Conservation (phyloP, 768 basidiomycete genomes). For the Coprinopsis sp. region DNA sequence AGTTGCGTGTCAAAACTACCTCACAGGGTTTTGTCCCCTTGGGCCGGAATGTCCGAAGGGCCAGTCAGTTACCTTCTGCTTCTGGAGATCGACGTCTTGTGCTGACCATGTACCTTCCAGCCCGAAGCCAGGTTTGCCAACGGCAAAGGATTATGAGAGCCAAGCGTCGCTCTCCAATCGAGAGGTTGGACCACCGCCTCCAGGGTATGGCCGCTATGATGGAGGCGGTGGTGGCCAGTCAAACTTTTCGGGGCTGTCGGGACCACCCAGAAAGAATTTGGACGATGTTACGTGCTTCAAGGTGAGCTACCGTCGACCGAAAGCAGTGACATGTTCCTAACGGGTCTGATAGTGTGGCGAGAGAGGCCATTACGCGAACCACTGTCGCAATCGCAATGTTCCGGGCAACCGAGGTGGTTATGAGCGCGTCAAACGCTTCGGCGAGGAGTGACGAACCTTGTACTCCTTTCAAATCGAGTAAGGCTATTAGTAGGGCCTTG, state of each 20-base stretch:
- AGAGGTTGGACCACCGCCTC: constrained; percentile 86
- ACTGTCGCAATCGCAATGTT: constrained; percentile 85
- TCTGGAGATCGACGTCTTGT: too few relatives aligned
- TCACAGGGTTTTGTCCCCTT: constrained; percentile 89
- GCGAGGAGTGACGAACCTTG: constrained; percentile 21
- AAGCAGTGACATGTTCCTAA: constrained; percentile 6
- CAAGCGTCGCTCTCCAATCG: constrained; percentile 71
- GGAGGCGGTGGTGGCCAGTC: constrained; percentile 49
- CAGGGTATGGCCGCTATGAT: constrained; percentile 82
- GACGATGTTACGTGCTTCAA: constrained; percentile 88
- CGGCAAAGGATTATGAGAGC: constrained; percentile 69
- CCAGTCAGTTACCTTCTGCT: constrained; percentile 64
- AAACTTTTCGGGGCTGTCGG: constrained; percentile 18
- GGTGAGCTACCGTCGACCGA: too few relatives aligned
- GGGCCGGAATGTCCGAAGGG: constrained; percentile 85
- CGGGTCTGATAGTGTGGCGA: constrained; percentile 65
- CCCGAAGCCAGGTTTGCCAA: constrained; percentile 72
- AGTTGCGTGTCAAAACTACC: constrained; percentile 84
- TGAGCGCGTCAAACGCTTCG: constrained; percentile 49
- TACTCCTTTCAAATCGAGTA: not conserved
- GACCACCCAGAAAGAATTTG: constrained; percentile 60
- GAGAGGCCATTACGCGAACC: constrained; percentile 93
- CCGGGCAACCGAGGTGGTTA: constrained; percentile 87
- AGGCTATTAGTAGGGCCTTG: too few relatives aligned
- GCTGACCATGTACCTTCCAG: too few relatives aligned